Base-by-base conservation (phyloP, 495 filamentous ascomycete species). In the Daldinia bambusicola region DNA sequence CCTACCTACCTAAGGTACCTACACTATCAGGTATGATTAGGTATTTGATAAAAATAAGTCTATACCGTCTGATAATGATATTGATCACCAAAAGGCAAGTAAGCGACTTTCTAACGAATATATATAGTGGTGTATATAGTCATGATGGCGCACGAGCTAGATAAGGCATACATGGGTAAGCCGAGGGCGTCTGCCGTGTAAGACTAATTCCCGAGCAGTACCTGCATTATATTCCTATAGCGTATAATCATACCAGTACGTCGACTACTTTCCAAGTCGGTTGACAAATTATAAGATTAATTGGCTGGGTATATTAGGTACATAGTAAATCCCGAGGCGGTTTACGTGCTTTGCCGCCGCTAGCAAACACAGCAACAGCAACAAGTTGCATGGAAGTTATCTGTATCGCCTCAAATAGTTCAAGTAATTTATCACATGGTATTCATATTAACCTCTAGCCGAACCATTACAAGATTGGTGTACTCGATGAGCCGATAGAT, bases 261-360 rank as follows among this genome's bases (percentile, higher is more conserved):
- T 8, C 18, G 18, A 48, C 43, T 48, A 20, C 18, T 48, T 48
- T 48, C 41, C 6, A 16, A 18, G 41, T 7, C n/a, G 41, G n/a
- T 8, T 45, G 41, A 16, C 16, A 45, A 2, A 45, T 45, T 45
- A n/a, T 18, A 9, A 22, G 20, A 20, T 48, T 48, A 20, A 20
- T 22, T 48, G 18, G 2, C 16, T 8, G 4, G 26, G 50, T 5
- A 31, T 20, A 40, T 43, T 2, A 63, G 34, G 6, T n/a, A n/a
- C n/a, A n/a, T n/a, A n/a, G n/a, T n/a, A n/a, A n/a, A n/a, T n/a
- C 43, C 63, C 55, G 43, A 59, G 36, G 43, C 26, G 41, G 55
- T 31, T 32, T 37, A 22, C 36, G 57, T 37, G 13, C 32, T 51
- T 41, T 66, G 31, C 55, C 63, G 43, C 55, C 50, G 22, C 18